Conservation (phyloP, 129 eudicot species). For the Oenanthe sinensis region DNA sequence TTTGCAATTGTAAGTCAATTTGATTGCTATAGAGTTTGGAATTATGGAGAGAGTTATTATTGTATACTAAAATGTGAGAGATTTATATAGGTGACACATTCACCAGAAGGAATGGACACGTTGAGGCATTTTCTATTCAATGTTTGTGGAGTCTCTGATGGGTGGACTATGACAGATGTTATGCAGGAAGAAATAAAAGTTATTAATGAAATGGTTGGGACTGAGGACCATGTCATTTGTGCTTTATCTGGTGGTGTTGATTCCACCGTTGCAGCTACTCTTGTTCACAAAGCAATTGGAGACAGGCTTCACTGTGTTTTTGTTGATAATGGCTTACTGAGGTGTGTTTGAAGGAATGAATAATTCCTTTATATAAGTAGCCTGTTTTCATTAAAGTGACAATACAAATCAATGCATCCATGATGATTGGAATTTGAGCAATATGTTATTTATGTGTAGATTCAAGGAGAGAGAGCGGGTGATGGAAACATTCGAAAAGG, state of each 20-base stretch:
- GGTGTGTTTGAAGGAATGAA: conserved; percentile 32
- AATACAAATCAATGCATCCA: neutral
- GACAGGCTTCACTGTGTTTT: conserved; percentile 87
- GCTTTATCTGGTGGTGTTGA: conserved; percentile 97
- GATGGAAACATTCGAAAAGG: conserved; percentile 84
- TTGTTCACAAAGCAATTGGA: conserved; percentile 89
- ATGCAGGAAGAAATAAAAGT: conserved; percentile 70
- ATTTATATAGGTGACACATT: conserved; percentile 72
- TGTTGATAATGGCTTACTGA: conserved; percentile 83
- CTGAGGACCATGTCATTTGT: conserved; percentile 89
- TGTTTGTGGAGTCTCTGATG: conserved; percentile 66
- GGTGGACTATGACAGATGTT: conserved; percentile 91
- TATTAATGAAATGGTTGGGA: conserved; percentile 51
- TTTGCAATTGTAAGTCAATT: neutral
- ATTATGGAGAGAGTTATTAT: neutral
- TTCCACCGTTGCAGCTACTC: conserved; percentile 96
- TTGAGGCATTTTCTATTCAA: conserved; percentile 62
- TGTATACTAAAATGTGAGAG: neutral
- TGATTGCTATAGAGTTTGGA: neutral
- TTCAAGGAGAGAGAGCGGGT: conserved; percentile 83
- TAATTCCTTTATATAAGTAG: neutral
- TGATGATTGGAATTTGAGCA: neutral
- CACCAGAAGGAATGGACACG: conserved; percentile 78
- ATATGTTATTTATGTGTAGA: conserved; percentile 27
- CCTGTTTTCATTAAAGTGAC: neutral